Evolutionary conservation across 345 rosid genomes (phyloP), one percentile per base, ranked within the genome.

Genomic region (Gossypium turneri): DNA sequence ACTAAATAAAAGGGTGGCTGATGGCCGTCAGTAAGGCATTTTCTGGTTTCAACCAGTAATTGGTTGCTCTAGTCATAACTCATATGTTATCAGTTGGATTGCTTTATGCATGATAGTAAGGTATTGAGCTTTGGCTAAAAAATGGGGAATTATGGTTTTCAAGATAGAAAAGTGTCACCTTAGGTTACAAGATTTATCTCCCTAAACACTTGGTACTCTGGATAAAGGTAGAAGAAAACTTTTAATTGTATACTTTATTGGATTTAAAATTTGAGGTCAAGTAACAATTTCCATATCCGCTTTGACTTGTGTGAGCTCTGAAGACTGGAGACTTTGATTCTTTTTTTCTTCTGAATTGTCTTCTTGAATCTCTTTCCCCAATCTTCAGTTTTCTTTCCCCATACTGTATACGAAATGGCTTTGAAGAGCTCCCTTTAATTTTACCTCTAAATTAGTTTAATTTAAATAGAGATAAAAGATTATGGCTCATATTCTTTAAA

Each of bases 121-220:
- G n/a, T 6, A 44, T 27, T 53, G 22, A 29, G 59, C 38, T 41
- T 65, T 64, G 63, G 7, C 41, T 34, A 4, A 34, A 64, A 61
- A 75, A 50, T 45, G 70, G 63, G 34, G 41, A 15, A 15, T 17
- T 59, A 67, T 67, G 71, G 43, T 17, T 70, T 70, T 52, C 43
- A 3, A 25, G 2, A 68, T 51, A 50, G 59, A 27, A 22, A 50
- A 51, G 20, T 50, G 45, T 16, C 22, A 68, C 43, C 57, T 48
- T 0, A 48, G 72, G 12, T 70, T 56, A 27, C 50, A 56, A 12
- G 50, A 56, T 56, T 41, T 43, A 22, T 69, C 53, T 51, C 65
- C 38, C 52, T 43, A 55, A 38, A 34, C 51, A 55, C 52, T 56
- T 55, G 12, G 48, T 56, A 38, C 51, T 12, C 20, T 9, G 4